Conservation (phyloP, 345 rosid species). For the Rhodamnia rubescens region DNA sequence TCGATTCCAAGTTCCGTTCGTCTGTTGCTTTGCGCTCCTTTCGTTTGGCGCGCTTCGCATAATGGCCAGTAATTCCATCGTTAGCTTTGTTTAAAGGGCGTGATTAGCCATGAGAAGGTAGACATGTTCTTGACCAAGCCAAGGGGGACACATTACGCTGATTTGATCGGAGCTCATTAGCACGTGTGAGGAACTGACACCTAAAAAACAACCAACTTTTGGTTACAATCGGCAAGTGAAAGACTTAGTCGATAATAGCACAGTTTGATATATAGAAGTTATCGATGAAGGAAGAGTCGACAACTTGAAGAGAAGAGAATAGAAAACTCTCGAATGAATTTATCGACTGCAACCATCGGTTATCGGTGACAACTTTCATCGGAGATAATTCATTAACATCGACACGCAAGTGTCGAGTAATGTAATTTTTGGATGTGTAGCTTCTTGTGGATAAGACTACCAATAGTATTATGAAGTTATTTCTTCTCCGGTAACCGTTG, state of each 20-base stretch:
- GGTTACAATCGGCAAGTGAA: background rate
- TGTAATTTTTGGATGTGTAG: too few species aligned
- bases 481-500: too few species aligned
- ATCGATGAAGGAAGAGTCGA: background rate
- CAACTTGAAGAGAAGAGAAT: background rate
- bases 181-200: background rate
- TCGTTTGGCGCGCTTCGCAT: background rate
- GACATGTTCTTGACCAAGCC: background rate
- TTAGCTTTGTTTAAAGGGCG: background rate
- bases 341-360: too few species aligned
- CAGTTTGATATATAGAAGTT: rapidly evolving
- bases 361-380: too few species aligned
- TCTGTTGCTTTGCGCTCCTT: background rate
- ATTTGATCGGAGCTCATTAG: background rate
- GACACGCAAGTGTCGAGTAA: too few species aligned
- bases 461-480: too few species aligned
- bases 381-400: too few species aligned
- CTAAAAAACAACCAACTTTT: background rate
- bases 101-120: background rate
- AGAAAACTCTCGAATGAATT: background rate
- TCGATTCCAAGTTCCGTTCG: background rate
- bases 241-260: background rate
- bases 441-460: too few species aligned
- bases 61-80: background rate
- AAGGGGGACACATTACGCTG: background rate